A percentile compares a stretch with the other conserved stretches of the same genome.
These are phyloP conservation scores for Helotiales sp. DNA, from an alignment of 2,329 filamentous ascomycete genomes.

Conservation along the genomic window DNA sequence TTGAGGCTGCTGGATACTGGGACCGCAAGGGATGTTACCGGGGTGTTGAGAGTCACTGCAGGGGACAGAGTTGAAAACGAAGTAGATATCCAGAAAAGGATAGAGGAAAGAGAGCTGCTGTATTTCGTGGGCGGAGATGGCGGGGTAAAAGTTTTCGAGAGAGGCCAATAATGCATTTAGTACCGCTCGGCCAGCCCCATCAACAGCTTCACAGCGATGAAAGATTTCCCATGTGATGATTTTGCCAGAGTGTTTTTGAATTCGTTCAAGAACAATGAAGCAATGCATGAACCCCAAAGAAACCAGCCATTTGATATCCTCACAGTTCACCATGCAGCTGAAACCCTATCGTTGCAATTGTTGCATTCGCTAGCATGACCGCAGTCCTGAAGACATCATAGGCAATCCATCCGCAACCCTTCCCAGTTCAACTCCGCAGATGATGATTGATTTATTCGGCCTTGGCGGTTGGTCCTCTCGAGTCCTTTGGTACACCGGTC, in stretches of 20 bases:
- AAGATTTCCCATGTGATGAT: neutral
- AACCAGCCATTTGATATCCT: slow-evolving; percentile 22
- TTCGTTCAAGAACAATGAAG: slow-evolving; percentile 14
- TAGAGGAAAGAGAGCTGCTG: slow-evolving; percentile 72
- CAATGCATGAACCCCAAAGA: slow-evolving; percentile 19
- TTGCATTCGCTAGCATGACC: slow-evolving; percentile 44
- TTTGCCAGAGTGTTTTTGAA: slow-evolving; percentile 18
- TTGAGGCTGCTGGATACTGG: slow-evolving; percentile 83
- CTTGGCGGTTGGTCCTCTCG: slow-evolving; percentile 64
- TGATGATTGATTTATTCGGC: slow-evolving; percentile 43
- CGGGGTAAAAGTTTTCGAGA: slow-evolving; percentile 80
- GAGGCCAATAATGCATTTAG: slow-evolving; percentile 61
- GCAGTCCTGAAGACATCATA: slow-evolving; percentile 39
- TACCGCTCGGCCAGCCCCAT: neutral
- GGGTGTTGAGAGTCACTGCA: slow-evolving; percentile 77
- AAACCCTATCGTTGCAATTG: slow-evolving; percentile 39
- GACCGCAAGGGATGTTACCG: slow-evolving; percentile 87
- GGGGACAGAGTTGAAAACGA: slow-evolving; percentile 48
- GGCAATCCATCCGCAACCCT: slow-evolving; percentile 39
- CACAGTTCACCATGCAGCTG: slow-evolving; percentile 28
- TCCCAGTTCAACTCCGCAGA: slow-evolving; percentile 45
- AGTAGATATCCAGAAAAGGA: slow-evolving; percentile 41
- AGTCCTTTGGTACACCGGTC: slow-evolving; percentile 82
- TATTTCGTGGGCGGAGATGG: slow-evolving; percentile 84
- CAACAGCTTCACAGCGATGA: neutral